Conservation (phyloP, 1,284 basidiomycete species). For the Vanrija sp. region DNA sequence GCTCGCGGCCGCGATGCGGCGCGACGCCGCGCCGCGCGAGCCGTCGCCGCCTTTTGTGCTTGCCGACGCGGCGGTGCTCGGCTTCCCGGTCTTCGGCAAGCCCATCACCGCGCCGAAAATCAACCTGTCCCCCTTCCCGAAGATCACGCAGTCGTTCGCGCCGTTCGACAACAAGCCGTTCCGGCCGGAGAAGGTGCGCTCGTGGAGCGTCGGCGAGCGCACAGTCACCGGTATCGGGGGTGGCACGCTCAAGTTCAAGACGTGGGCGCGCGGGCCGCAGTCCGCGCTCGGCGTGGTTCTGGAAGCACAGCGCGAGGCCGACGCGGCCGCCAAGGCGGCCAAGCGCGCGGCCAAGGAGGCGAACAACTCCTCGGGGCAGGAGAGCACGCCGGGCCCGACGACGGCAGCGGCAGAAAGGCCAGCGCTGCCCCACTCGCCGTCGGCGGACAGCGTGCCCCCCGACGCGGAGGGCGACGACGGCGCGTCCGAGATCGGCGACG, state of each 20-base stretch:
- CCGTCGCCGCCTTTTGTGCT: conserved; percentile 32
- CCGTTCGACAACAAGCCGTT: conserved; percentile 38
- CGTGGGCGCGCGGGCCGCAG: conserved; percentile 36
- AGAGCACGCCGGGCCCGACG: not conserved
- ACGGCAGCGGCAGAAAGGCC: conserved; percentile 16
- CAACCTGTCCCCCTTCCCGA: conserved; percentile 34
- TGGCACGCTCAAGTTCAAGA: conserved; percentile 36
- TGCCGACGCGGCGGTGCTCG: conserved; percentile 33
- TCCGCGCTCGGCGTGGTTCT: conserved; percentile 34
- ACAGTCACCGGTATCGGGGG: conserved; percentile 35
- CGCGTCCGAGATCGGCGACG: conserved; percentile 27
- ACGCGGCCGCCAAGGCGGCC: conserved; percentile 20
- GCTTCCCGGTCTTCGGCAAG: conserved; percentile 43
- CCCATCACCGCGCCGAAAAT: conserved; percentile 38
- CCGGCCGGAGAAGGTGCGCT: conserved; percentile 34
- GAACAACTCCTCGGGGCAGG: conserved; percentile 4
- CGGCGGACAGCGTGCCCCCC: conserved; percentile 17
- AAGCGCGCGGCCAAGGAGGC: conserved; percentile 16
- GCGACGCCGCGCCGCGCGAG: conserved; percentile 2
- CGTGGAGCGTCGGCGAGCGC: conserved; percentile 28
- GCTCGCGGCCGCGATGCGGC: conserved; percentile 6
- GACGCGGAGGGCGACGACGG: not conserved
- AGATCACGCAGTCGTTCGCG: conserved; percentile 39
- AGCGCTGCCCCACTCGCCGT: conserved; percentile 6
- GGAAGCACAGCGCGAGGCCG: conserved; percentile 36